Conservation (phyloP, 805 yeast genomes). For the Candida nemodendra region DNA sequence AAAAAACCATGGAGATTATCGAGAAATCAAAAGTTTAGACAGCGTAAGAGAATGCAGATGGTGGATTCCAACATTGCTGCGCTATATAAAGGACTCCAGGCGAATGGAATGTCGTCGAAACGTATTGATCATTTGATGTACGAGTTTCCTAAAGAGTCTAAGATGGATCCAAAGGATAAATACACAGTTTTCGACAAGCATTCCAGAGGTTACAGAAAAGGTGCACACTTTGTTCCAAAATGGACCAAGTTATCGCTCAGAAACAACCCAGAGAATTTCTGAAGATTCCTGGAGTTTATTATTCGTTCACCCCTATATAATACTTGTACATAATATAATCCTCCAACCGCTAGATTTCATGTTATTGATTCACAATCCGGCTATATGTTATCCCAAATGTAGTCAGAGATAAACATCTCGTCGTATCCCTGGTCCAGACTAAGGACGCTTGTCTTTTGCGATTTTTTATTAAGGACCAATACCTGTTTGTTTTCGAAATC, state of each 20-base stretch:
- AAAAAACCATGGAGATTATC: constrained; percentile 80
- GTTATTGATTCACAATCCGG: neutral
- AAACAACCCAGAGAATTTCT: constrained; percentile 72
- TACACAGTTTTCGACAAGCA: constrained; percentile 81
- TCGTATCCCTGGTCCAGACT: constrained; percentile 54
- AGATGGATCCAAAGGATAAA: constrained; percentile 81
- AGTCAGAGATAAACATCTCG: constrained; percentile 69
- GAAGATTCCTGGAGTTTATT: constrained; percentile 14
- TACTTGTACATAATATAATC: constrained; percentile 11
- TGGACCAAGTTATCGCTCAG: constrained; percentile 87
- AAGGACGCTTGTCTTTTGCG: constrained; percentile 47
- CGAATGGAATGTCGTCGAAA: constrained; percentile 32
- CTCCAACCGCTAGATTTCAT: neutral
- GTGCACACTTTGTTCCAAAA: constrained; percentile 83
- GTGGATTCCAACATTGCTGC: constrained; percentile 80
- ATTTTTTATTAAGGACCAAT: constrained; percentile 48
- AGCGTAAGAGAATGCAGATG: constrained; percentile 74
- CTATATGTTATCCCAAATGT: constrained; percentile 68
- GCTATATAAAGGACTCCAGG: constrained; percentile 49
- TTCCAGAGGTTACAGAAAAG: constrained; percentile 78
- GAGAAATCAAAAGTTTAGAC: constrained; percentile 74
- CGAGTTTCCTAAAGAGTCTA: constrained; percentile 73
- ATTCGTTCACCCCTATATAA: neutral
- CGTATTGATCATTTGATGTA: constrained; percentile 37
- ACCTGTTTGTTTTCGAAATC: constrained; percentile 41